Conservation (phyloP, 1,284 basidiomycete species). For the Pulchroboletus neoregius region DNA sequence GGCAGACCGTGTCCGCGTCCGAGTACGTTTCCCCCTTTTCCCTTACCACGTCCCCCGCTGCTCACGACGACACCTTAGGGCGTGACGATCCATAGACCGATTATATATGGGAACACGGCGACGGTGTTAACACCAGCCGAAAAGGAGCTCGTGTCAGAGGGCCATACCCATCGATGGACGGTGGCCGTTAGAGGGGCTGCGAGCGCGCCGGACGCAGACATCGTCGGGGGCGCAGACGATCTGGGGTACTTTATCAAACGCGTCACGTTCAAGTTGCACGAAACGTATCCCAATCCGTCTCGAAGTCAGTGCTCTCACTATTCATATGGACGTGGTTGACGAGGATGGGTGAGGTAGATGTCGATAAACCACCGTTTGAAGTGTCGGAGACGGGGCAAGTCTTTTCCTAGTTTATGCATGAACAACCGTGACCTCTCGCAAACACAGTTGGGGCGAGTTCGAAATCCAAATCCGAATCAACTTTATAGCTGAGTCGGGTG, state of each 20-base stretch:
- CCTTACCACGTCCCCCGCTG: neutral
- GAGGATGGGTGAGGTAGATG: slow-evolving; percentile 47
- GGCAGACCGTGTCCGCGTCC: slow-evolving; percentile 68
- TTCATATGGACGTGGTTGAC: neutral
- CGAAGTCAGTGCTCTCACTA: slow-evolving; percentile 58
- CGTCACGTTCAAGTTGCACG: slow-evolving; percentile 97
- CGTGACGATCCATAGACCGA: slow-evolving; percentile 82
- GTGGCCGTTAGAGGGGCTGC: slow-evolving; percentile 86
- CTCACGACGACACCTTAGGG: slow-evolving; percentile 50
- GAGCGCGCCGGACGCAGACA: slow-evolving; percentile 56
- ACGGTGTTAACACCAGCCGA: slow-evolving; percentile 78
- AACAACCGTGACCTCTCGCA: neutral
- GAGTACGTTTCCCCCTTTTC: slow-evolving; percentile 45
- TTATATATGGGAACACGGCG: slow-evolving; percentile 97
- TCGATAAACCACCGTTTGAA: slow-evolving; percentile 93
- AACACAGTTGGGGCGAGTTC: slow-evolving; percentile 93
- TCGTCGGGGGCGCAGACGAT: slow-evolving; percentile 87
- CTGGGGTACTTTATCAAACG: slow-evolving; percentile 87
- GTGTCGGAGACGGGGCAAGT: slow-evolving; percentile 88
- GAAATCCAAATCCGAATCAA: slow-evolving; percentile 92
- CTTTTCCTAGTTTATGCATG: neutral
- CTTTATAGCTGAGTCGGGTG: slow-evolving; percentile 88
- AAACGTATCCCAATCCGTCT: slow-evolving; percentile 90
- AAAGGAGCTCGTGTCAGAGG: slow-evolving; percentile 52
- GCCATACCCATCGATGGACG: slow-evolving; percentile 97